Percentiles rank a stretch among this genome's conserved stretches.
phyloP scores from a whole-genome alignment of 495 filamentous ascomycete species.

The Jackrogersella multiformis region DNA sequence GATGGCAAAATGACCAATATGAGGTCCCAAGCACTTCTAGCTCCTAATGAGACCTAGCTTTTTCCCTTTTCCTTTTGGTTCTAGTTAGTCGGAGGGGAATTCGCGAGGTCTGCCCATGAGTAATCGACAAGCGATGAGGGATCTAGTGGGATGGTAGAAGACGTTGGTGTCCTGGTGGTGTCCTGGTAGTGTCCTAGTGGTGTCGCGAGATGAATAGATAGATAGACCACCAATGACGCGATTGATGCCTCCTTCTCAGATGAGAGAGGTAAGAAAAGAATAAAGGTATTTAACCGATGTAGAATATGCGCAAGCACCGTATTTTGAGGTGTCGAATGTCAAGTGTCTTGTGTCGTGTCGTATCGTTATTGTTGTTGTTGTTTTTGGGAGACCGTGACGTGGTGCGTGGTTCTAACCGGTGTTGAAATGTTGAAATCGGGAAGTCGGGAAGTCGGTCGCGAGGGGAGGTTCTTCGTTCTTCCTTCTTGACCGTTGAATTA shows the following conservation, averaged over 20 bases:
- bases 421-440: constrained; percentile 4
- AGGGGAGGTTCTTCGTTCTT: not conserved
- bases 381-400: constrained; percentile 18
- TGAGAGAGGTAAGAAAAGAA: not conserved
- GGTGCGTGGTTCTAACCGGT: no score
- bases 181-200: no score
- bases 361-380: no score
- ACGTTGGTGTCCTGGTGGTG: constrained; percentile 10
- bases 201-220: no score
- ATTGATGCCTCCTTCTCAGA: not conserved
- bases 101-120: not conserved
- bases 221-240: constrained; percentile 1
- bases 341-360: no score
- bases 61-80: not conserved
- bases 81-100: not conserved
- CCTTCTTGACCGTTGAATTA: constrained; percentile 13
- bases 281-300: no score
- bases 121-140: constrained; percentile 10
- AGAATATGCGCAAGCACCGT: not conserved
- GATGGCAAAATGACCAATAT: constrained; percentile 36
- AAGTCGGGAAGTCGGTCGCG: constrained; percentile 10
- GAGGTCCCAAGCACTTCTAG: constrained; percentile 38
- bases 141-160: not conserved
- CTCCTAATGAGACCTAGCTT: constrained; percentile 37
- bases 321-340: not conserved